Evolutionary conservation across 1,284 basidiomycete genomes (phyloP).

Genomic region (Pterula multifida): DNA sequence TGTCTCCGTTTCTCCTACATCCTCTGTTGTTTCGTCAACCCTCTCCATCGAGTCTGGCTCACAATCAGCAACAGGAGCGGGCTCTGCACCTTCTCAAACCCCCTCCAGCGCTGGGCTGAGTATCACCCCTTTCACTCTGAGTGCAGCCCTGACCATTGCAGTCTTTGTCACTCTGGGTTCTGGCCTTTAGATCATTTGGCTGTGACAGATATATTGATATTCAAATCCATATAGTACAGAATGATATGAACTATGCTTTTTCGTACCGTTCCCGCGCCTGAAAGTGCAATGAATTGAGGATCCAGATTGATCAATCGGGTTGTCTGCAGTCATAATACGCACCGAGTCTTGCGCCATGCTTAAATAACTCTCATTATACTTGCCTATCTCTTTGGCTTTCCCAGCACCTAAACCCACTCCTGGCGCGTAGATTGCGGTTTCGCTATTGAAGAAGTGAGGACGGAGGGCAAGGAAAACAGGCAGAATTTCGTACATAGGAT

Average conservation of each 20-base stretch:
- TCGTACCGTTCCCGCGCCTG: no score
- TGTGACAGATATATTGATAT: no score
- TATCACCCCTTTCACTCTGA: not conserved
- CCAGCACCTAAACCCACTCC: slow-evolving; percentile 81
- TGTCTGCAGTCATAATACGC: no score
- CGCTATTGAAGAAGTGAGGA: slow-evolving; percentile 28
- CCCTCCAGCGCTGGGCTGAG: not conserved
- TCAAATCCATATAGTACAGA: no score
- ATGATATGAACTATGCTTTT: no score
- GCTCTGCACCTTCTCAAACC: not conserved
- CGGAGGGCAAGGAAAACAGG: slow-evolving; percentile 5
- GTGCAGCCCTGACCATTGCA: not conserved
- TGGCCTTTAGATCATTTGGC: no score
- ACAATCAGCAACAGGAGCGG: slow-evolving; percentile 12
- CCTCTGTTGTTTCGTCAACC: slow-evolving; percentile 51
- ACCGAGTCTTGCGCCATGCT: not conserved
- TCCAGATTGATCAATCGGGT: no score
- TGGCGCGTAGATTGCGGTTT: slow-evolving; percentile 76
- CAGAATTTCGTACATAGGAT: slow-evolving; percentile 56
- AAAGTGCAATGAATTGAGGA: no score
- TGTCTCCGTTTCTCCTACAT: slow-evolving; percentile 39
- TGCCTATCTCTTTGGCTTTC: slow-evolving; percentile 75
- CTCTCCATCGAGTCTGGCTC: slow-evolving; percentile 24
- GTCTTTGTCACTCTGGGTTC: not conserved
- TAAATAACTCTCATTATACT: slow-evolving; percentile 38